Conservation (phyloP, 345 rosid species). For the Salix udensis region DNA sequence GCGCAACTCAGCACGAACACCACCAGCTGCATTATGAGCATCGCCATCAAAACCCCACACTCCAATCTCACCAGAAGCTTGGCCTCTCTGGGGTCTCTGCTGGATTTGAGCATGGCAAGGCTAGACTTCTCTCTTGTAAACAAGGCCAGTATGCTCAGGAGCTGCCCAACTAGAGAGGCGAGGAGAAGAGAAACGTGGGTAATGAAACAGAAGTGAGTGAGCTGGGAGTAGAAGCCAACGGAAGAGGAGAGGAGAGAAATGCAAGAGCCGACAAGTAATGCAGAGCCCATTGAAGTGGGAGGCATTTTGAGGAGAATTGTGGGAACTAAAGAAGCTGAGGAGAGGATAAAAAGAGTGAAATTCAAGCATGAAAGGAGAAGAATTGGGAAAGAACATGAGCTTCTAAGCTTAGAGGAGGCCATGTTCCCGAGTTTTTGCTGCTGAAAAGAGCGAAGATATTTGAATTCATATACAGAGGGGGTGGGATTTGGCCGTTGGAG, state of each 20-base stretch:
- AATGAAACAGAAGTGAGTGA: conserved; percentile 41
- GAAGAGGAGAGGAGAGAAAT: conserved; percentile 48
- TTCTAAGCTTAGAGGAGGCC: conserved; percentile 41
- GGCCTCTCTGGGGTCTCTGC: conserved; percentile 49
- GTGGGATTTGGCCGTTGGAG: conserved; percentile 25
- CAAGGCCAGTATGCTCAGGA: conserved; percentile 33
- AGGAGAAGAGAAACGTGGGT: conserved; percentile 49
- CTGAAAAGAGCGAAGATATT: background rate
- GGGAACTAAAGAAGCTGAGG: conserved; percentile 47
- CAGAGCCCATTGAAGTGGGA: conserved; percentile 56
- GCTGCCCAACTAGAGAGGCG: conserved; percentile 44
- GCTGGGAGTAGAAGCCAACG: conserved; percentile 45
- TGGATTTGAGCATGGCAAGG: conserved; percentile 43
- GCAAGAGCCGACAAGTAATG: conserved; percentile 42
- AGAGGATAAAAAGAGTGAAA: conserved; percentile 46
- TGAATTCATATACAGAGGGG: background rate
- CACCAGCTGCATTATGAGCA: conserved; percentile 41
- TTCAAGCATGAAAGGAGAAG: conserved; percentile 50
- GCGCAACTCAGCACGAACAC: conserved; percentile 47
- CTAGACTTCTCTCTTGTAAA: conserved; percentile 47
- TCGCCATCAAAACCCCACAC: conserved; percentile 56
- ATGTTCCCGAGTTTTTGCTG: conserved; percentile 2
- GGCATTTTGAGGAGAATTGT: conserved; percentile 47
- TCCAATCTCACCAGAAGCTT: conserved; percentile 60
- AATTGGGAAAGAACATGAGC: conserved; percentile 52